Percentiles rank a stretch among this genome's conserved stretches.
phyloP scores from a whole-genome alignment of 306 rosid genomes.

The Ochetophila trinervis region DNA sequence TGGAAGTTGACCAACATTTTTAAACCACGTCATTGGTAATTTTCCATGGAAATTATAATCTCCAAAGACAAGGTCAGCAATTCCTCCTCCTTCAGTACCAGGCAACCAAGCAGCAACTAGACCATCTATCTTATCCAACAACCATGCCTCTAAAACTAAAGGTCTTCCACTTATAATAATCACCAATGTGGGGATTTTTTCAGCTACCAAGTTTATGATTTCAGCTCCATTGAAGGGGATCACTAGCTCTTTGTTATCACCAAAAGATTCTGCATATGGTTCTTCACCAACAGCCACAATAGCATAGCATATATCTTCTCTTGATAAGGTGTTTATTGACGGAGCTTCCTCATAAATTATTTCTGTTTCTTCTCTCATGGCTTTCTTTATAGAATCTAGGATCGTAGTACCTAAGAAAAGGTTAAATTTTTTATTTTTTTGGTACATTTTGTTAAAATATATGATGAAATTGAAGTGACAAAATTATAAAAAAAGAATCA shows the following conservation, averaged over 20 bases:
- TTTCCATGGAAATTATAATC: constrained; percentile 56
- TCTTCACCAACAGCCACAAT: constrained; percentile 68
- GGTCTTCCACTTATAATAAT: constrained; percentile 72
- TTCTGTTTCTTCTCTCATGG: constrained; percentile 52
- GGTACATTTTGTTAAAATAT: too few species aligned
- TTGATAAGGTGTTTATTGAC: constrained; percentile 35
- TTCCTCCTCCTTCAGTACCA: constrained; percentile 69
- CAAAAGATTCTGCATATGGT: constrained; percentile 51
- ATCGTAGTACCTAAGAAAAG: constrained; percentile 57
- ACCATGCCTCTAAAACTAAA: constrained; percentile 46
- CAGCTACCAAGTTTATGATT: constrained; percentile 44
- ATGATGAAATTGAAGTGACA: too few species aligned
- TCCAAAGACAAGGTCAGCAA: constrained; percentile 65
- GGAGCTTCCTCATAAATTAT: constrained; percentile 45
- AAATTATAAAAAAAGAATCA: too few species aligned
- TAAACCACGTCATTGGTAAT: constrained; percentile 66
- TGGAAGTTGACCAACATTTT: constrained; percentile 41
- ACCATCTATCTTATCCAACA: constrained; percentile 53
- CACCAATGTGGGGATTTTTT: constrained; percentile 58
- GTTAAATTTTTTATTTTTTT: too few species aligned
- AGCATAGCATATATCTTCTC: constrained; percentile 48
- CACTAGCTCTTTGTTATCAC: constrained; percentile 52
- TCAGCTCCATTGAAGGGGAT: constrained; percentile 46
- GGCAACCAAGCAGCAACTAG: constrained; percentile 85
- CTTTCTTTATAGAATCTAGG: constrained; percentile 60